Evolutionary conservation across 352 stramenopile genomes (phyloP).

Genomic region (Phytopythium litorale): DNA sequence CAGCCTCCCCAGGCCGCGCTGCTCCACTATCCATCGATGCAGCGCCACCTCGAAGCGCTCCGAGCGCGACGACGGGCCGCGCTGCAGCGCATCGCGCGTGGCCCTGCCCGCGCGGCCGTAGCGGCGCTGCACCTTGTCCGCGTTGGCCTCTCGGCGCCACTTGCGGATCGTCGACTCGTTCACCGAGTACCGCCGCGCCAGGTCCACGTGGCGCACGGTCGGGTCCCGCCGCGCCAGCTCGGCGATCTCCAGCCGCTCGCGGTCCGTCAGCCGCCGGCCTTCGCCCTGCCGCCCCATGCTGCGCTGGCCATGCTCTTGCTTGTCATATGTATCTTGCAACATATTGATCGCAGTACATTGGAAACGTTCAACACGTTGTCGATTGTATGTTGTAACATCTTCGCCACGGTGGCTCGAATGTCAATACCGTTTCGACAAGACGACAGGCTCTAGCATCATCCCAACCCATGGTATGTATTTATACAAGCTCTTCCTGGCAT

Average conservation of each 20-base stretch:
- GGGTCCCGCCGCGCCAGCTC: conserved; percentile 42
- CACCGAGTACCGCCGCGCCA: conserved; percentile 41
- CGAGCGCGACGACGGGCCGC: neutral
- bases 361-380: too few relatives aligned
- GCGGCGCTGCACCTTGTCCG: conserved; percentile 32
- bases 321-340: neutral
- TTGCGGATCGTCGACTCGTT: conserved; percentile 64
- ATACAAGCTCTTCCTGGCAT: too few relatives aligned
- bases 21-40: neutral
- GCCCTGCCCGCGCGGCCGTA: conserved; percentile 23
- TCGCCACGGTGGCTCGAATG: too few relatives aligned
- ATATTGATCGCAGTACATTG: neutral
- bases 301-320: neutral
- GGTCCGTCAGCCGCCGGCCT: conserved; percentile 48
- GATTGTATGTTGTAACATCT: neutral
- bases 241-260: conserved; percentile 64
- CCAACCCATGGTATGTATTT: too few relatives aligned
- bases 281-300: conserved; percentile 21
- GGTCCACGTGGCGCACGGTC: conserved; percentile 42
- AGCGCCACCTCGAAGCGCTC: neutral
- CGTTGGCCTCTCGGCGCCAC: conserved; percentile 35
- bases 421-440: too few relatives aligned
- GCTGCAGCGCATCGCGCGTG: neutral
- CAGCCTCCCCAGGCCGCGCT: neutral
- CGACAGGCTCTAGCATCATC: too few relatives aligned